These are phyloP conservation scores for Diaporthe vexans DNA, from an alignment of 2,329 filamentous ascomycete species.

Conservation along the genomic window DNA sequence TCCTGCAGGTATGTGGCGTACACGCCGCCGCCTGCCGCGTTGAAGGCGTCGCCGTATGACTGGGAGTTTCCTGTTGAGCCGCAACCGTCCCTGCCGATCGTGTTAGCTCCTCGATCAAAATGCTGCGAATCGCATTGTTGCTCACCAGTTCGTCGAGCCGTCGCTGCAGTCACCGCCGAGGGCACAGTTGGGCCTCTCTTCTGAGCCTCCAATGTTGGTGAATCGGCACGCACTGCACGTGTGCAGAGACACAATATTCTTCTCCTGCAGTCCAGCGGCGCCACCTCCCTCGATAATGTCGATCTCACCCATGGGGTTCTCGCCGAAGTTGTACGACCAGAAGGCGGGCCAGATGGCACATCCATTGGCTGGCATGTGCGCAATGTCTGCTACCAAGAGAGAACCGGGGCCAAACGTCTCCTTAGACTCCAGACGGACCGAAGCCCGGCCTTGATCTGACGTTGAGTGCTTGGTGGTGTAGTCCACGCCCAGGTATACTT, in stretches of 20 bases:
- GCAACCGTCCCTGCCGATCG: conserved; percentile 42
- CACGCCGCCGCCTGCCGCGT: conserved; percentile 59
- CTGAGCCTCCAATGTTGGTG: conserved; percentile 43
- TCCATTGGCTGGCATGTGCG: conserved; percentile 62
- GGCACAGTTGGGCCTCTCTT: conserved; percentile 42
- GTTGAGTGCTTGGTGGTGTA: conserved; percentile 49
- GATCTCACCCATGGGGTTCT: conserved; percentile 65
- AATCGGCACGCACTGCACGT: conserved; percentile 61
- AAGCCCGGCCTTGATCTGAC: conserved; percentile 54
- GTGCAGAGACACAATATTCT: conserved; percentile 63
- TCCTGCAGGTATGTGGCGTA: conserved; percentile 58
- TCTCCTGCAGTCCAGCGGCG: conserved; percentile 55
- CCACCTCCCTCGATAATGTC: conserved; percentile 63
- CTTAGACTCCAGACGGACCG: conserved; percentile 61
- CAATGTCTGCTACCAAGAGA: conserved; percentile 60
- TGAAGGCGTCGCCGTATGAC: conserved; percentile 64
- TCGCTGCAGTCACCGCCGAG: conserved; percentile 43
- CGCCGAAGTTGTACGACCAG: conserved; percentile 52
- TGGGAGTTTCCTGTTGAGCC: conserved; percentile 42
- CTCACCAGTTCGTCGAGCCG: conserved; percentile 42
- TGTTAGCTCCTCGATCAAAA: not conserved
- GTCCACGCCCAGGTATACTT: conserved; percentile 62
- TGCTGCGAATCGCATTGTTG: fast-evolving
- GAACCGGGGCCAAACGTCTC: conserved; percentile 59
- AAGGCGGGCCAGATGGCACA: conserved; percentile 66